These are phyloP conservation scores for Babesia bovis DNA, from an alignment of 169 alveolate species.

Conservation along the genomic window DNA sequence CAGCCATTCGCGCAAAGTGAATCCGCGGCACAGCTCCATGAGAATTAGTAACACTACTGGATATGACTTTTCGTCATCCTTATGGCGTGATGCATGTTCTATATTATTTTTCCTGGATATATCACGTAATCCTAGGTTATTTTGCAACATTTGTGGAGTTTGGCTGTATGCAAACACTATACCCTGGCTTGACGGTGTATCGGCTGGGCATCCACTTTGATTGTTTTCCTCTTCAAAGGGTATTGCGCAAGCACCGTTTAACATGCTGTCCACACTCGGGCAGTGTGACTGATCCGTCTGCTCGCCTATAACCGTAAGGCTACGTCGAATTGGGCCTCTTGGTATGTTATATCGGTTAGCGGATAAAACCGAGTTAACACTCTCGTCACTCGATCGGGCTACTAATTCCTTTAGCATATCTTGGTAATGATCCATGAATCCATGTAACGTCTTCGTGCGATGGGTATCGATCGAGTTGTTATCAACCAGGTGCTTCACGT, in stretches of 20 bases:
- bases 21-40: conserved; percentile 86
- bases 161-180: conserved; percentile 21
- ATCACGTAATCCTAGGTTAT: neutral
- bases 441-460: conserved; percentile 11
- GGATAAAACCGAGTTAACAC: conserved; percentile 13
- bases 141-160: neutral
- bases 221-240: neutral
- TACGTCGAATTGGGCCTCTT: neutral
- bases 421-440: conserved; percentile 49
- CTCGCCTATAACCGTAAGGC: conserved; percentile 2
- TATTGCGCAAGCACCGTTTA: neutral
- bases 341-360: neutral
- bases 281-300: neutral
- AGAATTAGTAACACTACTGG: conserved; percentile 81
- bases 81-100: neutral
- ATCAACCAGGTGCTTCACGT: conserved; percentile 66
- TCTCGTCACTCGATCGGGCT: conserved; percentile 53
- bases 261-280: conserved; percentile 15
- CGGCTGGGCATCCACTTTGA: neutral
- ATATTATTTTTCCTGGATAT: neutral
- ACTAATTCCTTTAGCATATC: conserved; percentile 42
- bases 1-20: conserved; percentile 86
- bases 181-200: conserved; percentile 5
- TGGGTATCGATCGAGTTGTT: conserved; percentile 14
- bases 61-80: conserved; percentile 26